Evolutionary conservation across 805 yeast genomes (phyloP).

Genomic region (Wickerhamomyces bisporus): DNA sequence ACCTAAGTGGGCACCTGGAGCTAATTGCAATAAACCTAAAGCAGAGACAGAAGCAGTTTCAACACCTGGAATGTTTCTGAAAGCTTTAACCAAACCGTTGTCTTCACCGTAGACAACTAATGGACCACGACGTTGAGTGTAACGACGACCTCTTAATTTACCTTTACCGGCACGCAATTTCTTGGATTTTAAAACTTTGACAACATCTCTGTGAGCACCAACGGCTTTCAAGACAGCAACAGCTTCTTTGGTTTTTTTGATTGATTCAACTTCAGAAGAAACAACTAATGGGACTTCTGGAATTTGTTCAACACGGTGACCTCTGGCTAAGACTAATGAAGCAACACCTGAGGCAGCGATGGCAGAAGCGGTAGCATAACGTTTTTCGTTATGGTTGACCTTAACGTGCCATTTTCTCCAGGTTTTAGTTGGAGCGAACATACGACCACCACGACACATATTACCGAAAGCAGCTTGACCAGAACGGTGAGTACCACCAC

Average conservation of each 20-base stretch:
- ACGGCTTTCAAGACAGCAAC: slow-evolving; percentile 96
- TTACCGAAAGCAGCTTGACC: slow-evolving; percentile 99
- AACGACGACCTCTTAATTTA: slow-evolving; percentile 99
- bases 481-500: slow-evolving; percentile 99
- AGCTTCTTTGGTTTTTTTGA: slow-evolving; percentile 97
- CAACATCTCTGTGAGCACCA: slow-evolving; percentile 98
- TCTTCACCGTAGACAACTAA: slow-evolving; percentile 97
- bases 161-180: slow-evolving; percentile 99
- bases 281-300: slow-evolving; percentile 99
- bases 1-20: slow-evolving; percentile 99
- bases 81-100: slow-evolving; percentile 96
- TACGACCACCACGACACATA: slow-evolving; percentile 99
- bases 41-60: slow-evolving; percentile 91
- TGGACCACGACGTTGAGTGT: slow-evolving; percentile 99
- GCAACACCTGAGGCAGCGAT: slow-evolving; percentile 99
- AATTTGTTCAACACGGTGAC: slow-evolving; percentile 98
- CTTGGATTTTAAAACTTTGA: slow-evolving; percentile 97
- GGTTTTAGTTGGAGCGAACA: slow-evolving; percentile 99
- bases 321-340: slow-evolving; percentile 98
- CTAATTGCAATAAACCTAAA: slow-evolving; percentile 94
- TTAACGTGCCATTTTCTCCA: slow-evolving; percentile 99
- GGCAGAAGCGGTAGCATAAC: slow-evolving; percentile 99
- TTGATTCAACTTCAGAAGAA: slow-evolving; percentile 85
- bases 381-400: slow-evolving; percentile 99
- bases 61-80: slow-evolving; percentile 99